These are phyloP conservation scores for Clavariopsis aquatica DNA, from an alignment of 495 filamentous ascomycete species.

Conservation along the genomic window DNA sequence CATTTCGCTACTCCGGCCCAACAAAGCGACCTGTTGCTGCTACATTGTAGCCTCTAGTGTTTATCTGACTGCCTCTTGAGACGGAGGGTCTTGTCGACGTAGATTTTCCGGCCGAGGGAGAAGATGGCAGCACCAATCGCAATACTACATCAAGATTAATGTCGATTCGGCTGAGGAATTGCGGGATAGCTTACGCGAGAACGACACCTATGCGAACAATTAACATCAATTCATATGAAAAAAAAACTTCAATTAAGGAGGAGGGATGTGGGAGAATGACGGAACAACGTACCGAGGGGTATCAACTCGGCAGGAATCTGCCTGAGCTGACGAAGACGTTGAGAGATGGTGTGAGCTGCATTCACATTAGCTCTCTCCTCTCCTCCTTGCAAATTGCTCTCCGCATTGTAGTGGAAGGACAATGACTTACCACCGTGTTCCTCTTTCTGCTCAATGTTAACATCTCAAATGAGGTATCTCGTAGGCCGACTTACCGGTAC, in stretches of 20 bases:
- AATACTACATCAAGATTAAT: slow-evolving; percentile 49
- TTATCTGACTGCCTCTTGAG: slow-evolving; percentile 49
- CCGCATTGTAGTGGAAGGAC: background rate
- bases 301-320: slow-evolving; percentile 91
- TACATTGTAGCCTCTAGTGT: slow-evolving; percentile 17
- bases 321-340: slow-evolving; percentile 84
- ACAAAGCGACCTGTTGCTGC: background rate
- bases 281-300: slow-evolving; percentile 74
- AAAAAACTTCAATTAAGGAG: background rate
- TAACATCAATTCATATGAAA: slow-evolving; percentile 5
- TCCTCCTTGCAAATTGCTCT: background rate
- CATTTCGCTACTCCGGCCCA: slow-evolving; percentile 13
- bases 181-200: slow-evolving; percentile 59
- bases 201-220: slow-evolving; percentile 68
- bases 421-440: slow-evolving; percentile 47
- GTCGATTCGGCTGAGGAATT: background rate
- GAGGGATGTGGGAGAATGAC: background rate
- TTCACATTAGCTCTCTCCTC: background rate
- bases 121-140: slow-evolving; percentile 73
- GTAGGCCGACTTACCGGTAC: slow-evolving; percentile 66
- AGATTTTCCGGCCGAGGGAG: slow-evolving; percentile 77
- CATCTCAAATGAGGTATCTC: background rate
- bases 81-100: slow-evolving; percentile 87
- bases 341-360: slow-evolving; percentile 93
- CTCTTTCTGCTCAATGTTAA: slow-evolving; percentile 43